Evolutionary conservation across 768 basidiomycete genomes (phyloP).

Genomic region (Leucocoprinus sp.): DNA sequence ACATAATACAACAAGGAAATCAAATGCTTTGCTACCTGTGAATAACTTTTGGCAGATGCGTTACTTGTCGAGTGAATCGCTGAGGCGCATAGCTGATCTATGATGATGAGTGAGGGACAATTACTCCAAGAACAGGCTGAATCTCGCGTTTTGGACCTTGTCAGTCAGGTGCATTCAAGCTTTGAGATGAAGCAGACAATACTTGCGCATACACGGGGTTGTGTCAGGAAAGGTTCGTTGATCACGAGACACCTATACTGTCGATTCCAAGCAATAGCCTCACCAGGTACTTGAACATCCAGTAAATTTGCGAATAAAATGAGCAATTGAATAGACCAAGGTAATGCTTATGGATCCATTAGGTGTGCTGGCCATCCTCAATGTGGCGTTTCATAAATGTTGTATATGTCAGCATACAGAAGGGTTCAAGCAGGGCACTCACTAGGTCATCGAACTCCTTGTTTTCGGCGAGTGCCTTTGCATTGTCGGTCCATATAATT

Average conservation of each 20-base stretch:
- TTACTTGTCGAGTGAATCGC: constrained; percentile 36
- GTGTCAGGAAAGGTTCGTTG: constrained; percentile 45
- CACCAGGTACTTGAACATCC: constrained; percentile 39
- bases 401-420: constrained; percentile 64
- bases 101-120: not conserved
- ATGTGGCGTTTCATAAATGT: constrained; percentile 37
- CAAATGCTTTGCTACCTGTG: not conserved
- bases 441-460: too few relatives aligned
- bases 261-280: constrained; percentile 29
- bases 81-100: constrained; percentile 34
- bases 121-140: not conserved
- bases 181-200: not conserved
- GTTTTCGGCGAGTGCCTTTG: too few relatives aligned
- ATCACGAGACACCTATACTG: constrained; percentile 39
- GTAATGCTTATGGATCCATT: constrained; percentile 41
- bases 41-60: not conserved
- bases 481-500: too few relatives aligned
- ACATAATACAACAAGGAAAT: not conserved
- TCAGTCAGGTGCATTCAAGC: constrained; percentile 35
- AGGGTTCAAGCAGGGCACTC: too few relatives aligned
- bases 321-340: too few relatives aligned
- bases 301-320: not conserved
- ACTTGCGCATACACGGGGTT: constrained; percentile 20
- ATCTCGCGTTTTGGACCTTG: constrained; percentile 32
- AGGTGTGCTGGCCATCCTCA: constrained; percentile 50